Base-by-base conservation (phyloP, 331 rosid genomes). In the Ulmus americana region DNA sequence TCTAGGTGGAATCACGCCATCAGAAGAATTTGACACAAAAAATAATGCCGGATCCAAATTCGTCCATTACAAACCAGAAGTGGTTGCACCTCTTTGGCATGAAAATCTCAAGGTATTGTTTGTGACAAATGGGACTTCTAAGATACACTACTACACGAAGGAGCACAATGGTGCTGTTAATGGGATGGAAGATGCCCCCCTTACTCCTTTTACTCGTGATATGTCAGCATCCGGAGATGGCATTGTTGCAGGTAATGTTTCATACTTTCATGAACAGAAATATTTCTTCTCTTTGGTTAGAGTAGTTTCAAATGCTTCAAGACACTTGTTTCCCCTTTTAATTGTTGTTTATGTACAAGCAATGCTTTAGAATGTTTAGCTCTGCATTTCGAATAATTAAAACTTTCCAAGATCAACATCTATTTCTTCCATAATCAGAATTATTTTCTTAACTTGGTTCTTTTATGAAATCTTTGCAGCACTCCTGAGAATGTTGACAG, bases 221-320 rank as follows among this genome's bases (percentile, higher is more conserved):
- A 89, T 92, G 96, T 89, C 96, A 49, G 96, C 98, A 52, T 82
- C 95, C 18, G 98, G 96, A 75, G 96, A 92, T n/a, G 98, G 95
- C 76, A 85, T 89, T 46, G 86, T 85, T 67, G 98, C 96, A 68
- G 98, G 98, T 92, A 85, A 28, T 15, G 11, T 22, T 48, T 13
- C 0, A 38, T 73, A 46, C 61, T 62, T 44, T 69, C 12, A 39
- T 65, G 4, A 47, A 13, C 47, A 58, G 43, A 20, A 39, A n/a
- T 10, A 12, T 35, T 46, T 6, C 35, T 52, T 47, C 22, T 49
- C 38, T 28, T 14, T 45, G 39, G 47, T 66, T 42, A 42, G 50
- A 5, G 14, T 48, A 16, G 5, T 48, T 14, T 5, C 20, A 49
- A 49, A 2, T 20, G 15, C 22, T 38, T 12, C 15, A 1, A 38